Evolutionary conservation across 148 eudicot species (phyloP), one percentile per base, ranked within the genome.

Genomic region (Gaultheria prostrata): DNA sequence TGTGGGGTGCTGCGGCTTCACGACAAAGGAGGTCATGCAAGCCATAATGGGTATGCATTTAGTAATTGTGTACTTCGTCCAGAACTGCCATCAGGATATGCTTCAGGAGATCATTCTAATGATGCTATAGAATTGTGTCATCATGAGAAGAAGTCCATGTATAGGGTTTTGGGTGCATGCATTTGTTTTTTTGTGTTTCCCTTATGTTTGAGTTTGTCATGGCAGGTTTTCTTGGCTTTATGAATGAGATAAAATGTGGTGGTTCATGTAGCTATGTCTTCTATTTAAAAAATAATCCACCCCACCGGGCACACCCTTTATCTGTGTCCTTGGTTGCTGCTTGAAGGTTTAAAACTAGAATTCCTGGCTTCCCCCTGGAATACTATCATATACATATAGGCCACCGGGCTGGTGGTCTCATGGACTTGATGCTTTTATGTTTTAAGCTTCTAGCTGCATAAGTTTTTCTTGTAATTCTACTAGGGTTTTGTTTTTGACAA

Each of bases 1-100:
- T 92, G 97, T 83, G 98, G 99, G 76, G 96, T 94, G 63, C 92
- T 97, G 82, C 94, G 98, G 30, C 90, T 97, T 85, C 87, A 93
- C 46, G 86, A 77, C 70, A 87, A 85, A 81, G 98, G 98, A 82
- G 95, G 94, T 78, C 98, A 97, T 89, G 91, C 90, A 82, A 86
- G 98, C 83, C 99, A 97, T 80, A 93, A 93, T 50, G 98, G 99
- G 99, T 95, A 95, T 85, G 82, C 35, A 61, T 73, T 35, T 32
- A 72, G 8, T 39, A 61, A 49, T 33, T 50, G 30, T 74, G 39
- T 18, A 15, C 14, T 82, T 12, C n/a, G 35, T 0, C 71, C 4
- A 24, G 51, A 50, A n/a, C 50, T 80, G 17, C 12, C 21, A 0
- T n/a, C 8, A 76, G 2, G 39, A 1, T n/a, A 32, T 83, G 14